phyloP scores from a whole-genome alignment of 192 early-diverging fungal species.

The Dimargaris cristalligena region DNA sequence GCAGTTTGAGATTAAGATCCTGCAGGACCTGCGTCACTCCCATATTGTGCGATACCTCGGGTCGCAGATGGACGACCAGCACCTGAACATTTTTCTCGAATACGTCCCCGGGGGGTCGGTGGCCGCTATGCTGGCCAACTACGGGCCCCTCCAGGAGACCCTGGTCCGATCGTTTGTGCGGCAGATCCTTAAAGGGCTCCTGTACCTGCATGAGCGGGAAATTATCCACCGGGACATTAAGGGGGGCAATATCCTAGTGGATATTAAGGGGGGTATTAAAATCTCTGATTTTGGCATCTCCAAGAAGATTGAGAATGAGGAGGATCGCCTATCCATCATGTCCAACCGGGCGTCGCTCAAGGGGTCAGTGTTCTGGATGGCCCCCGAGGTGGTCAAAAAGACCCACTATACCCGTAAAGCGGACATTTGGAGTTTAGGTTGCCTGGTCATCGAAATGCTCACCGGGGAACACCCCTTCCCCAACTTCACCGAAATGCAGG shows the following conservation, averaged over 20 bases:
- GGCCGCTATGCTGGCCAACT: slow-evolving; percentile 62
- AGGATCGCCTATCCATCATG: slow-evolving; percentile 11
- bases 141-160: slow-evolving; percentile 73
- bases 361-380: slow-evolving; percentile 98
- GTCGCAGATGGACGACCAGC: slow-evolving; percentile 54
- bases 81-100: slow-evolving; percentile 87
- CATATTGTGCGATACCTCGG: slow-evolving; percentile 94
- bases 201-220: slow-evolving; percentile 82
- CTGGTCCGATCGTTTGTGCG: slow-evolving; percentile 68
- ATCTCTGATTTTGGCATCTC: slow-evolving; percentile 99
- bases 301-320: slow-evolving; percentile 75
- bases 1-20: slow-evolving; percentile 72
- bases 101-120: slow-evolving; percentile 97
- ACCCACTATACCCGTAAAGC: slow-evolving; percentile 84
- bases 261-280: slow-evolving; percentile 84
- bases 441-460: slow-evolving; percentile 97
- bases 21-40: slow-evolving; percentile 84
- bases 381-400: slow-evolving; percentile 93
- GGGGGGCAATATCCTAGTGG: slow-evolving; percentile 85
- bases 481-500: slow-evolving; percentile 62
- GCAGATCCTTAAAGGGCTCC: slow-evolving; percentile 84
- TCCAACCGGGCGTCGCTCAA: slow-evolving; percentile 59
- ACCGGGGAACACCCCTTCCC: slow-evolving; percentile 86
- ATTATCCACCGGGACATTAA: slow-evolving; percentile 99
- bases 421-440: slow-evolving; percentile 89